Conservation (phyloP, 441 rosid genomes). For the Melastoma candidum region DNA sequence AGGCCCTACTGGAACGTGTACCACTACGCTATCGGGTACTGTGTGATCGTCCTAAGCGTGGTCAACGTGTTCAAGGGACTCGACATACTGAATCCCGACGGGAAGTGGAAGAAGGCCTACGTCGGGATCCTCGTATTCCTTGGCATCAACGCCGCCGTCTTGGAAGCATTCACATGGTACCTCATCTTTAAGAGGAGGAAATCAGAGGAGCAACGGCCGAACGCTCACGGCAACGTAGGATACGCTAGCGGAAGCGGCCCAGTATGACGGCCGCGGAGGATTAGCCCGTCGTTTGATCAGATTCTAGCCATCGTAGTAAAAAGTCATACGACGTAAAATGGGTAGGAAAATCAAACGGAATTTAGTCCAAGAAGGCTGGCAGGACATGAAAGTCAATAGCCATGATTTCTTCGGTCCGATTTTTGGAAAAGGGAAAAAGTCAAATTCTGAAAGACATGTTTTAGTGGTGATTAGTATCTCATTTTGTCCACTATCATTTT, state of each 20-base stretch:
- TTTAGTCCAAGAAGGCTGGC: too few species aligned
- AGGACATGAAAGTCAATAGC: too few species aligned
- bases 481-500: too few species aligned
- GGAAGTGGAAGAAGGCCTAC: conserved; percentile 12
- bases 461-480: too few species aligned
- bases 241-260: conserved; percentile 1
- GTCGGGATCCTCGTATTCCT: conserved; percentile 2
- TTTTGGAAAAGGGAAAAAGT: too few species aligned
- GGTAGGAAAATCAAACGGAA: too few species aligned
- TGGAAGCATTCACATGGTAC: conserved; percentile 13
- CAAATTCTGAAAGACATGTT: too few species aligned
- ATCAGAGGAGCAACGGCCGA: not conserved
- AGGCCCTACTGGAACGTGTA: conserved; percentile 14
- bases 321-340: too few species aligned
- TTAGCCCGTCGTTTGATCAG: too few species aligned
- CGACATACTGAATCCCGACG: conserved; percentile 12
- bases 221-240: conserved; percentile 1
- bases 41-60: conserved; percentile 16
- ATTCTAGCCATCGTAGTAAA: too few species aligned
- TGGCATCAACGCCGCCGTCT: conserved; percentile 3
- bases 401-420: too few species aligned
- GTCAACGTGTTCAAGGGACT: conserved; percentile 19
- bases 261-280: not conserved
- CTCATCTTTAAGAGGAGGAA: conserved; percentile 12
- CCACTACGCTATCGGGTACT: conserved; percentile 13